These are phyloP conservation scores for Davidsoniella virescens DNA, from an alignment of 2,329 filamentous ascomycete genomes.

Conservation along the genomic window DNA sequence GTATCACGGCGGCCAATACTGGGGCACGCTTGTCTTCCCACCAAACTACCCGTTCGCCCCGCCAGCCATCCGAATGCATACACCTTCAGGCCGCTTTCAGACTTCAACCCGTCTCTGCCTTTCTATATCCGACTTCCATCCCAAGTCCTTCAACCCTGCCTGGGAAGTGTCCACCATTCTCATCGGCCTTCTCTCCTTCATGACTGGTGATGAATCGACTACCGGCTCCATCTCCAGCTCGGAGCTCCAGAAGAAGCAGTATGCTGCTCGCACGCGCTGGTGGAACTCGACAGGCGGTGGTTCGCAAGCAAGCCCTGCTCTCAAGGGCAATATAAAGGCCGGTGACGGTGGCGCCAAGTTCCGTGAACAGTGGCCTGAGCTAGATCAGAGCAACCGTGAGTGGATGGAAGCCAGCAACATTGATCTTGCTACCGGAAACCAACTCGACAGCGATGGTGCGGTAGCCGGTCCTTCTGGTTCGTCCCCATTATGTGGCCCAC, in stretches of 20 bases:
- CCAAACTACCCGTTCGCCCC: conserved; percentile 95
- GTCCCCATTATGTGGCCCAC: conserved; percentile 30
- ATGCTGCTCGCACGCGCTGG: conserved; percentile 70
- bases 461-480: conserved; percentile 19
- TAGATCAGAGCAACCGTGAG: conserved; percentile 77
- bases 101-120: conserved; percentile 83
- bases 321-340: conserved; percentile 69
- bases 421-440: conserved; percentile 59
- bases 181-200: conserved; percentile 86
- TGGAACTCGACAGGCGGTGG: conserved; percentile 94
- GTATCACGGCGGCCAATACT: conserved; percentile 91
- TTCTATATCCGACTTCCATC: conserved; percentile 94
- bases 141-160: conserved; percentile 92
- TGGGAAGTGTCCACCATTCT: conserved; percentile 97
- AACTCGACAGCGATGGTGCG: conserved; percentile 20
- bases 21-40: conserved; percentile 91
- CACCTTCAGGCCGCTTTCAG: conserved; percentile 87
- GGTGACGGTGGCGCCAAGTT: conserved; percentile 91
- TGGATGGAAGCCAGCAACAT: conserved; percentile 80
- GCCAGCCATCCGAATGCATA: conserved; percentile 97
- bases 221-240: conserved; percentile 73
- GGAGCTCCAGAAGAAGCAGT: conserved; percentile 58
- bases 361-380: conserved; percentile 70
- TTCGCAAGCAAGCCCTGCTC: conserved; percentile 39
- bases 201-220: conserved; percentile 98